Percentiles rank a stretch among this genome's conserved stretches.
phyloP scores from a whole-genome alignment of 208 protist genomes.

The Novymonas esmeraldas region DNA sequence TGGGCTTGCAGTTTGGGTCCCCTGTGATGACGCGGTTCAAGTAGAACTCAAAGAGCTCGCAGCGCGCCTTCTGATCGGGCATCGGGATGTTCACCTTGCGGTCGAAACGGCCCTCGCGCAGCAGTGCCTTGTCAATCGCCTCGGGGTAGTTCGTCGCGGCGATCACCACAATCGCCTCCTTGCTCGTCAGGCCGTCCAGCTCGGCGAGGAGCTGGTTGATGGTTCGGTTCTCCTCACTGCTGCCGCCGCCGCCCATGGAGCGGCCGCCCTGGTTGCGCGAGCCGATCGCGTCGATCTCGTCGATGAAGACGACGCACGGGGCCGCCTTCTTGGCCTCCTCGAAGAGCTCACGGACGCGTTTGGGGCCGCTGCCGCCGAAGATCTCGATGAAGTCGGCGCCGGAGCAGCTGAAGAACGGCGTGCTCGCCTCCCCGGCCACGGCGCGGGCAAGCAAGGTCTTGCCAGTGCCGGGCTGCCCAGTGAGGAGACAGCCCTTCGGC shows the following conservation, averaged over 20 bases:
- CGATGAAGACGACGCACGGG: constrained; percentile 98
- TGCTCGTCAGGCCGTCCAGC: constrained; percentile 94
- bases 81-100: constrained; percentile 93
- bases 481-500: constrained; percentile 96
- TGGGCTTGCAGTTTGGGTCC: constrained; percentile 85
- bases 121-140: constrained; percentile 93
- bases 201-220: constrained; percentile 98
- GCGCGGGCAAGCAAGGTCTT: constrained; percentile 98
- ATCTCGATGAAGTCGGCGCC: constrained; percentile 98
- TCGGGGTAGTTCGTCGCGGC: constrained; percentile 98
- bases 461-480: constrained; percentile 97
- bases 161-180: constrained; percentile 96
- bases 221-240: constrained; percentile 95
- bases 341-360: constrained; percentile 97
- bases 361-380: constrained; percentile 96
- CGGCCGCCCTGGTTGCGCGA: constrained; percentile 83
- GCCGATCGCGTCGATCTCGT: constrained; percentile 99
- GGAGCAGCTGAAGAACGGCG: constrained; percentile 95
- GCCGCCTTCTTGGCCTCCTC: constrained; percentile 93
- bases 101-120: constrained; percentile 93
- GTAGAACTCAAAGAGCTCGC: constrained; percentile 92
- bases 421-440: constrained; percentile 95
- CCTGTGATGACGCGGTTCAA: constrained; percentile 88
- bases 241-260: constrained; percentile 83
- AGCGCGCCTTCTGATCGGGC: constrained; percentile 86